These are phyloP conservation scores for Echeveria elegans DNA, from an alignment of 164 flowering plant species.

Conservation along the genomic window DNA sequence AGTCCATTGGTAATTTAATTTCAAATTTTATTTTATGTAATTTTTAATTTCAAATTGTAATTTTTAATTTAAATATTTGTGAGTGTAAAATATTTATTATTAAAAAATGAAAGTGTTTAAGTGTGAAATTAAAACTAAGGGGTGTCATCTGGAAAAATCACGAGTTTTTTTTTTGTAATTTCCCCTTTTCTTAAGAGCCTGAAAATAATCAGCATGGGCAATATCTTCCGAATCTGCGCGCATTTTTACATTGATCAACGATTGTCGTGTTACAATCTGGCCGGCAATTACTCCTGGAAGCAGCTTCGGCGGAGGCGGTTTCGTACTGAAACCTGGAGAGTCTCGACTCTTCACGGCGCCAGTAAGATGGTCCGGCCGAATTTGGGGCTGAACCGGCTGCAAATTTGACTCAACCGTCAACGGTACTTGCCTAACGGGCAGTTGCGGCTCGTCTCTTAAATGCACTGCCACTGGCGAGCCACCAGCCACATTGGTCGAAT, in stretches of 20 bases:
- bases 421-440: slow-evolving; percentile 69
- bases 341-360: slow-evolving; percentile 59
- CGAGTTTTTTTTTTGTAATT: too few relatives aligned
- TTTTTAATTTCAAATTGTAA: too few relatives aligned
- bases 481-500: slow-evolving; percentile 85
- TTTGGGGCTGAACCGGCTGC: slow-evolving; percentile 96
- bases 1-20: too few relatives aligned
- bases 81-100: too few relatives aligned
- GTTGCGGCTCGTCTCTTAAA: slow-evolving; percentile 56
- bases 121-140: too few relatives aligned
- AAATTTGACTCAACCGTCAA: slow-evolving; percentile 53
- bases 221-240: slow-evolving; percentile 29
- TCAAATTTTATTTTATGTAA: too few relatives aligned
- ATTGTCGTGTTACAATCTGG: slow-evolving; percentile 80
- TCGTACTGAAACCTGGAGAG: slow-evolving; percentile 46
- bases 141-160: too few relatives aligned
- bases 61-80: too few relatives aligned
- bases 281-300: slow-evolving; percentile 69
- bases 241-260: slow-evolving; percentile 66
- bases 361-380: slow-evolving; percentile 72
- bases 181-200: too few relatives aligned
- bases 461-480: slow-evolving; percentile 61
- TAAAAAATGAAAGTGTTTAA: too few relatives aligned
- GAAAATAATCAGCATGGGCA: slow-evolving; percentile 20
- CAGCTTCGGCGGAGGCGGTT: slow-evolving; percentile 63